Base-by-base conservation (phyloP, 805 yeast species). In the Cyberlindnera bimundalis region DNA sequence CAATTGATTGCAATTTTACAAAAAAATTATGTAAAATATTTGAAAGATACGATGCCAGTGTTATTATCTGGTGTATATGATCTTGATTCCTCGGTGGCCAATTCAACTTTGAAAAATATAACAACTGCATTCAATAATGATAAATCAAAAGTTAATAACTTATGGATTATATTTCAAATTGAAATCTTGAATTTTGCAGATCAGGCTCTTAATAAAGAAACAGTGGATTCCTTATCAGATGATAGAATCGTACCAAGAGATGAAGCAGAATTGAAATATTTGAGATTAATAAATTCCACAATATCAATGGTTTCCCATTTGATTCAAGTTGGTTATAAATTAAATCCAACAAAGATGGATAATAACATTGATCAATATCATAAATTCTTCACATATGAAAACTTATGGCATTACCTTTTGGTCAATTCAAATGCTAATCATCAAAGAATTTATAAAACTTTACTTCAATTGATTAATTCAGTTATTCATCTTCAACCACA, bases 1-100 rank as follows among this genome's bases (percentile, higher is more conserved):
- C 59, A 56, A 14, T 66, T 79, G 29, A 78, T 84, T 29, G 47
- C 53, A 13, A 40, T 50, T 1, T 57, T 82, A 9, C 79, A 79
- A 11, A 86, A 81, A 50, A 63, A 65, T 29, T 77, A 77, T 41
- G 66, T 80, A 19, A 84, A 78, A 49, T 83, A 81, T 58, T 66
- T 91, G 46, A 79, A 78, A 45, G 83, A 84, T 48, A 71, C 84
- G 0, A 68, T 87, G 7, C 93, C 95, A 0, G 63, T 82, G 1
- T 78, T 95, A 79, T 53, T 90, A 5, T 68, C 78, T 20, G 95
- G 95, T 0, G 53, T 72, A 2, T 83, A 70, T 55, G 98, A 91
- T 52, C 55, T 71, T 2, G 97, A 90, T 49, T 59, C 78, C 33
- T 46, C 71, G 2, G 91, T 84, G 0, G 65, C 82, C 0, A 65